phyloP scores from a whole-genome alignment of 2,329 filamentous ascomycete species.

The Colletotrichum melonis region DNA sequence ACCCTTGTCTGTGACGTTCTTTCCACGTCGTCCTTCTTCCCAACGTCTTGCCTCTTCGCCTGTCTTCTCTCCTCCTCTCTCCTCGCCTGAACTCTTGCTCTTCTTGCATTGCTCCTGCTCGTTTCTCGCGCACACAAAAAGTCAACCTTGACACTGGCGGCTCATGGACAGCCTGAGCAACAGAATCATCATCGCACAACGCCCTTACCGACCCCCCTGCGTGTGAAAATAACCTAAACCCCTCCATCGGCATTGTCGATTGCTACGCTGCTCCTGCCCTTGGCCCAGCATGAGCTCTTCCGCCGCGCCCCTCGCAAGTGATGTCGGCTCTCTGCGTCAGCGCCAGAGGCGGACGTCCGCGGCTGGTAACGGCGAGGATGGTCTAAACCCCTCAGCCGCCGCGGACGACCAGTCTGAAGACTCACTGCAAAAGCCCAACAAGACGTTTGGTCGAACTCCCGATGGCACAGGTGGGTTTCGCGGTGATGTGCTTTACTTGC shows the following conservation, averaged over 20 bases:
- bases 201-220: constrained; percentile 34
- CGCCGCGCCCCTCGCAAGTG: constrained; percentile 29
- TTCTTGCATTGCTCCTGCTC: not conserved
- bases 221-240: constrained; percentile 28
- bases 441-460: constrained; percentile 91
- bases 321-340: constrained; percentile 30
- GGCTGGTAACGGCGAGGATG: constrained; percentile 18
- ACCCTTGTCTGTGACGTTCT: constrained; percentile 31
- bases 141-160: constrained; percentile 14
- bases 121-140: not conserved
- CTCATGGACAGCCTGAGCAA: constrained; percentile 34
- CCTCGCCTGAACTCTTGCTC: not conserved
- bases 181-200: constrained; percentile 27
- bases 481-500: not conserved
- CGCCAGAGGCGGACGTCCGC: constrained; percentile 20
- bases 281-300: constrained; percentile 38
- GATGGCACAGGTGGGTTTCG: constrained; percentile 83
- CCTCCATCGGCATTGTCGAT: not conserved
- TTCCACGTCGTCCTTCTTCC: constrained; percentile 8
- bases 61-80: constrained; percentile 6
- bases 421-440: constrained; percentile 59
- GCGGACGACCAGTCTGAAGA: constrained; percentile 11
- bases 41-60: constrained; percentile 11
- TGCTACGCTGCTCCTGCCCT: not conserved
- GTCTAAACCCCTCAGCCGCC: not conserved